Evolutionary conservation across 257 asterid species (phyloP), one percentile per base, ranked within the genome.

Genomic region (Orobanche coerulescens): DNA sequence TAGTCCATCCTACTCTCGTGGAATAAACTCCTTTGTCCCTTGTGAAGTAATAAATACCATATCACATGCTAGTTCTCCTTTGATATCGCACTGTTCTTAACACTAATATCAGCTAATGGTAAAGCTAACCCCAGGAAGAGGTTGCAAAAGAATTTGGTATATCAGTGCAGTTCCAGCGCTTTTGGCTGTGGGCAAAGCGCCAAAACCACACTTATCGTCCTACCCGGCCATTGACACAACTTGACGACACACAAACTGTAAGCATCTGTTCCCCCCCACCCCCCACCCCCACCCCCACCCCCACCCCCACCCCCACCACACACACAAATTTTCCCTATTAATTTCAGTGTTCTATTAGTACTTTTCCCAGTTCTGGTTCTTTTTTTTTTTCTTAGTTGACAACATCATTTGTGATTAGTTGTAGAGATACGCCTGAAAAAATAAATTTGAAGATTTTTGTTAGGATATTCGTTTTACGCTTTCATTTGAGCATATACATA

Each of bases 111-210:
- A 19, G 57, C 73, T 74, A 64, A 78, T 61, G 28, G 19, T 48
- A 62, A 71, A 58, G 61, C 52, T 72, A 40, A 42, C 39, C 61
- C 58, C 79, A 79, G 82, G 85, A 71, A 59, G 79, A 76, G 69
- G 73, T 79, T 55, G 81, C 84, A 31, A 75, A 42, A 63, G 79
- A 66, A 70, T 63, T 79, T 55, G 73, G 81, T 62, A 58, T 79
- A 61, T 77, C 81, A 5, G 73, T 73, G 63, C 79, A 73, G 28
- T 73, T 60, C 61, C 84, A 72, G 68, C 85, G 80, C 15, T 80
- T 73, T 55, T 76, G 85, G 85, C 62, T 73, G 69, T 80, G 85
- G 80, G 73, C 75, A 36, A 71, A 76, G 70, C 77, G 81, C 43
- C 75, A 63, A 67, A 75, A 75, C 64, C 70, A 72, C 70, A 72